Conservation (phyloP, 331 rosid species). For the Rhamnella rubrinervis region DNA sequence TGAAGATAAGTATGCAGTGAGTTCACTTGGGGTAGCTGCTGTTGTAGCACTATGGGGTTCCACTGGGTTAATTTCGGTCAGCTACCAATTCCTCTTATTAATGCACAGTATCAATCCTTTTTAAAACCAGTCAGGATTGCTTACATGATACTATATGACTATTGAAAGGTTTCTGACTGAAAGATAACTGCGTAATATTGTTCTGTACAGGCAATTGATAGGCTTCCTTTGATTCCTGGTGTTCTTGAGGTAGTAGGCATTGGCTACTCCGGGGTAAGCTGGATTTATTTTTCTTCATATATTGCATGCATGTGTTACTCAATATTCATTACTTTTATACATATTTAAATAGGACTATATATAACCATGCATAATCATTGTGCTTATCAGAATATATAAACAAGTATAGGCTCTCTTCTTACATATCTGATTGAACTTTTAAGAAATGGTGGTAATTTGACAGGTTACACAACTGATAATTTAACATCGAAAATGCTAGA, state of each 20-base stretch:
- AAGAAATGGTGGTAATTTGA: no score
- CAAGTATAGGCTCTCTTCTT: no score
- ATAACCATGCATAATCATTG: no score
- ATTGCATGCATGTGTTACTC: background rate
- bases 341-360: background rate
- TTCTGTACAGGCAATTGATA: conserved; percentile 76
- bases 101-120: background rate
- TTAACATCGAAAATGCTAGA: background rate
- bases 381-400: no score
- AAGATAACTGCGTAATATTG: background rate
- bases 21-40: conserved; percentile 59
- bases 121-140: background rate
- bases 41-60: conserved; percentile 68
- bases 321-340: background rate
- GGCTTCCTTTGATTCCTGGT: conserved; percentile 89
- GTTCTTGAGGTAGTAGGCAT: conserved; percentile 83
- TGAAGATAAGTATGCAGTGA: conserved; percentile 90
- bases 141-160: background rate
- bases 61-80: conserved; percentile 69
- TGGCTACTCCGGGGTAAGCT: conserved; percentile 82
- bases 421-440: background rate
- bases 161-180: conserved; percentile 14
- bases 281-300: background rate
- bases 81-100: conserved; percentile 16
- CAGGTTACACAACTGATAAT: background rate